These are phyloP conservation scores for Exophiala dermatitidis DNA, from an alignment of 2,329 filamentous ascomycete species.

Conservation along the genomic window DNA sequence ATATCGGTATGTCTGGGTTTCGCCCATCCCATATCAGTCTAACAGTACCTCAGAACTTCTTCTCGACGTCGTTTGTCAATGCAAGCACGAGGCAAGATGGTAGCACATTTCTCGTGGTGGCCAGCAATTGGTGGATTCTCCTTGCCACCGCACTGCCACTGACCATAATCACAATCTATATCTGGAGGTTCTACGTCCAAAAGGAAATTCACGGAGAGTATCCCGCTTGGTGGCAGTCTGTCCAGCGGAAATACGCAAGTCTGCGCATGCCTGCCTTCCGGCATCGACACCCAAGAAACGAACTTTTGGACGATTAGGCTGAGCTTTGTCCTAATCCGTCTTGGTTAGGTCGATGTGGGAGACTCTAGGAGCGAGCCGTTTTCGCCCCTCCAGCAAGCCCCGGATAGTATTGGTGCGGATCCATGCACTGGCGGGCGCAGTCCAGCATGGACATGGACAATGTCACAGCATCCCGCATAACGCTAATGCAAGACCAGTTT, in stretches of 20 bases:
- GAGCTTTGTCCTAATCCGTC: background rate
- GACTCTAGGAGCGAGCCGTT: no score
- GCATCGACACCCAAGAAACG: background rate
- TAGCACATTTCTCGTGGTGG: slow-evolving; percentile 3
- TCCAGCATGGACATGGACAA: background rate
- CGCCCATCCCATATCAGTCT: background rate
- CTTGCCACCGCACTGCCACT: slow-evolving; percentile 6
- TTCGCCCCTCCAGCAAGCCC: no score
- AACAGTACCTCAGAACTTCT: slow-evolving; percentile 19
- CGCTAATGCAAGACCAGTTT: background rate
- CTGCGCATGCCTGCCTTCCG: background rate
- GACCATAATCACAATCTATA: slow-evolving; percentile 5
- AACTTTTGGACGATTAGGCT: background rate
- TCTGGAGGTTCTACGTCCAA: slow-evolving; percentile 11
- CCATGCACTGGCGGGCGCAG: background rate
- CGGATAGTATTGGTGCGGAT: background rate
- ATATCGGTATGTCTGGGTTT: slow-evolving; percentile 10
- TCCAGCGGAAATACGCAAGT: background rate
- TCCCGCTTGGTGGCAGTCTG: background rate
- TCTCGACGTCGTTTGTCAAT: slow-evolving; percentile 24
- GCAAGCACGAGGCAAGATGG: background rate
- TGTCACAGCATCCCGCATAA: background rate
- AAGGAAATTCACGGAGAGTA: slow-evolving; percentile 1
- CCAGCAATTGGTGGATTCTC: slow-evolving; percentile 20
- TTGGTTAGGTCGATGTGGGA: no score